Base-by-base conservation (phyloP, 805 yeast genomes). In the Kuraishia piskuri region DNA sequence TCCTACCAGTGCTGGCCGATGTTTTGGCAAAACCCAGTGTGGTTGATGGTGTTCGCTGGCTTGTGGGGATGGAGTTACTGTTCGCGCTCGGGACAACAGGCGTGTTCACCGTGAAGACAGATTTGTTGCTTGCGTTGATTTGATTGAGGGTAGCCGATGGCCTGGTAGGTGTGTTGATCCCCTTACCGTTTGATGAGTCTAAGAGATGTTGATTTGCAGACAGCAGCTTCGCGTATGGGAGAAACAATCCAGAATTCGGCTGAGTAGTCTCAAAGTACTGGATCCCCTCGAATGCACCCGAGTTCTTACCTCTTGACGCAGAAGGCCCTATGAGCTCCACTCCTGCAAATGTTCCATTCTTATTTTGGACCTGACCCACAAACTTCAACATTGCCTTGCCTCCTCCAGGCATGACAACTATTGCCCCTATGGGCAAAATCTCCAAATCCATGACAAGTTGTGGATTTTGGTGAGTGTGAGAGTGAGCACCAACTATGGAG, bases 321-420 rank as follows among this genome's bases (percentile, higher is more conserved):
- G 80, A 77, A 1, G 82, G 83, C 1, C 88, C 91, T n/a, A 82
- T 61, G 47, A 92, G 71, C 65, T 92, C 97, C 5, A 92, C 77
- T 2, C 99, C 99, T 4, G 91, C 96, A 71, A 84, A 92, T 10
- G 75, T 73, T 0, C 96, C 96, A 6, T 70, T 68, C 62, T 88
- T 89, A 22, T 84, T 84, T 22, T 82, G 78, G 19, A 92, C 88
- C 1, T 76, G 68, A 1, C 97, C 99, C 21, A 83, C 73, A 66
- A 78, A 91, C 55, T 82, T 75, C 52, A 91, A 70, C 10, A 83
- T 72, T 1, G 91, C 97, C 46, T 71, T 69, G 22, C 88, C 83
- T 12, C 87, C 82, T 9, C 87, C 88, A 0, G 96, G 95, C 1
- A 86, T 37, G 17, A 24, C 26, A 6, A 66, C 66, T 14, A 49